Evolutionary conservation across 1,284 basidiomycete genomes (phyloP).

Genomic region (Trichosporon sp.): DNA sequence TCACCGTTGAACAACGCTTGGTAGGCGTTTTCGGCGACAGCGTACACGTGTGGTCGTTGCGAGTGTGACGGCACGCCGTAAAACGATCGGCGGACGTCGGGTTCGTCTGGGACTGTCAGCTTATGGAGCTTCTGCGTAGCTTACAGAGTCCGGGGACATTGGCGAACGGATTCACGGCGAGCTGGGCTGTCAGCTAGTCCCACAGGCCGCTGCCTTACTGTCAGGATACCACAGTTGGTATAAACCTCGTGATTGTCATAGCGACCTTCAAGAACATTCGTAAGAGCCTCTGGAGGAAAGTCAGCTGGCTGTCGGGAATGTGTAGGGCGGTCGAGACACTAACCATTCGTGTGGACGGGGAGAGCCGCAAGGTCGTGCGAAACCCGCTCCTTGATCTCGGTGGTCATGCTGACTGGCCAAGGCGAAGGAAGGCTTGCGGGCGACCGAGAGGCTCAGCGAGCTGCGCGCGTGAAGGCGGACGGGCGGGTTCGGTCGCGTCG

Average conservation of each 20-base stretch:
- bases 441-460: not conserved
- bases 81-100: constrained; percentile 10
- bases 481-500: not conserved
- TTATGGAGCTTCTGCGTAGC: not conserved
- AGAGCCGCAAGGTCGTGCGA: constrained; percentile 2
- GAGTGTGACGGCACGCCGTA: constrained; percentile 13
- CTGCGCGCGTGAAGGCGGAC: not conserved
- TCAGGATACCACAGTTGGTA: constrained; percentile 18
- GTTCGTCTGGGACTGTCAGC: constrained; percentile 10
- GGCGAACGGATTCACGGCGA: constrained; percentile 21
- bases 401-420: not conserved
- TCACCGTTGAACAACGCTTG: constrained; percentile 11
- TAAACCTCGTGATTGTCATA: constrained; percentile 15
- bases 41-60: constrained; percentile 20
- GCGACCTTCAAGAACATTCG: constrained; percentile 14
- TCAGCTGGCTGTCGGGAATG: not conserved
- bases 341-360: not conserved
- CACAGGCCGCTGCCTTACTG: not conserved
- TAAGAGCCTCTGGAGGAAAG: constrained; percentile 13
- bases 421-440: not conserved
- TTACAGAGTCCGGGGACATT: constrained; percentile 16
- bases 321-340: not conserved
- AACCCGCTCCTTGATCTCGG: constrained; percentile 1
- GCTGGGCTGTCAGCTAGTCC: not conserved
- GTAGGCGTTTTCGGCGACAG: constrained; percentile 19